Percentiles rank a stretch among this genome's conserved stretches.
phyloP scores from a whole-genome alignment of 305 asterid species.

The Stenogyne calaminthoides region DNA sequence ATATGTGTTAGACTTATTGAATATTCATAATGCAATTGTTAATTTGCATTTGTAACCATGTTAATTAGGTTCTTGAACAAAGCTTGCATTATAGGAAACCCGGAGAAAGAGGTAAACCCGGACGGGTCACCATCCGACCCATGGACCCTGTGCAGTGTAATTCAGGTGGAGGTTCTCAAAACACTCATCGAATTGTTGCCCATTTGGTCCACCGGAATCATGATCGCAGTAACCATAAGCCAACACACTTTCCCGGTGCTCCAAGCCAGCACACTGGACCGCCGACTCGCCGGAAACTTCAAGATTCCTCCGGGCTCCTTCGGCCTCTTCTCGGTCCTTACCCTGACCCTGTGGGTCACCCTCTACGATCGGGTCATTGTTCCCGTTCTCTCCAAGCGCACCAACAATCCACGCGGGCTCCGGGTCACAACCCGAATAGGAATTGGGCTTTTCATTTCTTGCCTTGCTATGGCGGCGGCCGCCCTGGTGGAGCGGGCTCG shows the following conservation, averaged over 20 bases:
- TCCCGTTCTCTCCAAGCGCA: conserved; percentile 47
- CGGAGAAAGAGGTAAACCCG: conserved; percentile 43
- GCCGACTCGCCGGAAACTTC: conserved; percentile 46
- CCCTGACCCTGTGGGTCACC: conserved; percentile 58
- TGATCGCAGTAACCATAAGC: conserved; percentile 52
- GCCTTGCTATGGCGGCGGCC: conserved; percentile 45
- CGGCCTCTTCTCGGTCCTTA: conserved; percentile 41
- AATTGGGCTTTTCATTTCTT: conserved; percentile 59
- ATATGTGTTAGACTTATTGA: too few species aligned
- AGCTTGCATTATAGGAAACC: conserved; percentile 55
- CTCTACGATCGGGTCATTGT: conserved; percentile 63
- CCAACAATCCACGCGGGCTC: conserved; percentile 55
- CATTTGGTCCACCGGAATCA: conserved; percentile 72
- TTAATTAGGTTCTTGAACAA: conserved; percentile 53
- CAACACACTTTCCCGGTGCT: conserved; percentile 61
- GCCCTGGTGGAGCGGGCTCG: conserved; percentile 64
- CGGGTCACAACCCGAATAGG: conserved; percentile 58
- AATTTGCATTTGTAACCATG: too few species aligned
- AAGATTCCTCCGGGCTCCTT: conserved; percentile 64
- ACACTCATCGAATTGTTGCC: conserved; percentile 58
- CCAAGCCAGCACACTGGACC: conserved; percentile 61
- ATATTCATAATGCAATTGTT: too few species aligned
- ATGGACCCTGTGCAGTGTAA: conserved; percentile 59
- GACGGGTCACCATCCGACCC: conserved; percentile 54
- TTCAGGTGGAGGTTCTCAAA: conserved; percentile 73